These are phyloP conservation scores for Tolypocladium pustulatum DNA, from an alignment of 2,329 filamentous ascomycete species.

Conservation along the genomic window DNA sequence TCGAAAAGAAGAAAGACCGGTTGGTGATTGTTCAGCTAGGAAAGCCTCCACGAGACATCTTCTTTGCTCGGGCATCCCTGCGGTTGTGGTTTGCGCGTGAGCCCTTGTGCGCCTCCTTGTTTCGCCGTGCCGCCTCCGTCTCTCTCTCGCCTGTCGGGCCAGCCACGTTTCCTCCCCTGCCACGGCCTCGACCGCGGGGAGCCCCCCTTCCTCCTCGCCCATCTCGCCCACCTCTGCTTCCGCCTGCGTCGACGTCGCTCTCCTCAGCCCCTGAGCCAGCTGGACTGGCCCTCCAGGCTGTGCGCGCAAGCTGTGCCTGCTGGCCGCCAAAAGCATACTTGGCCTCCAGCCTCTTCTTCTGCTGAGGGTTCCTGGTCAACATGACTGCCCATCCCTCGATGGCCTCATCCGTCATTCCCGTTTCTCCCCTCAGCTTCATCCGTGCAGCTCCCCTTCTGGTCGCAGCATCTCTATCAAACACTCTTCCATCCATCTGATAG, in stretches of 20 bases:
- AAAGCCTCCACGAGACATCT: slow-evolving; percentile 47
- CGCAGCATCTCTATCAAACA: slow-evolving; percentile 62
- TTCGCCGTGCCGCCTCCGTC: slow-evolving; percentile 60
- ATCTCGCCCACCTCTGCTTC: slow-evolving; percentile 34
- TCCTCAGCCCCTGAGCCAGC: slow-evolving; percentile 47
- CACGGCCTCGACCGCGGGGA: slow-evolving; percentile 38
- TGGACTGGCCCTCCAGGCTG: slow-evolving; percentile 50
- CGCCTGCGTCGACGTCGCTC: slow-evolving; percentile 36
- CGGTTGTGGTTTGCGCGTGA: slow-evolving; percentile 81
- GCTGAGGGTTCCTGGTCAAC: slow-evolving; percentile 61
- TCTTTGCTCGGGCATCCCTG: slow-evolving; percentile 56
- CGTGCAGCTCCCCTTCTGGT: slow-evolving; percentile 57
- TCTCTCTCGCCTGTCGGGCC: slow-evolving; percentile 57
- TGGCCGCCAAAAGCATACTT: slow-evolving; percentile 57
- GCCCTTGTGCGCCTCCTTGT: slow-evolving; percentile 75
- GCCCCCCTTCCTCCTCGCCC: slow-evolving; percentile 9
- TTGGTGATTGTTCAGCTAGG: slow-evolving; percentile 16
- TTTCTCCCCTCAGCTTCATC: slow-evolving; percentile 57
- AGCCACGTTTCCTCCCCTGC: slow-evolving; percentile 49
- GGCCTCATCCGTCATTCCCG: slow-evolving; percentile 83
- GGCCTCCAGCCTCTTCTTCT: slow-evolving; percentile 58
- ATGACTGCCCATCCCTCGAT: slow-evolving; percentile 93
- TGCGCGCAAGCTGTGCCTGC: slow-evolving; percentile 55
- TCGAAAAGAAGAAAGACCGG: background rate
- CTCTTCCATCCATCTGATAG: slow-evolving; percentile 51